Evolutionary conservation across 2,329 filamentous ascomycete species (phyloP).

Genomic region (Aaosphaeria pasadenensis): DNA sequence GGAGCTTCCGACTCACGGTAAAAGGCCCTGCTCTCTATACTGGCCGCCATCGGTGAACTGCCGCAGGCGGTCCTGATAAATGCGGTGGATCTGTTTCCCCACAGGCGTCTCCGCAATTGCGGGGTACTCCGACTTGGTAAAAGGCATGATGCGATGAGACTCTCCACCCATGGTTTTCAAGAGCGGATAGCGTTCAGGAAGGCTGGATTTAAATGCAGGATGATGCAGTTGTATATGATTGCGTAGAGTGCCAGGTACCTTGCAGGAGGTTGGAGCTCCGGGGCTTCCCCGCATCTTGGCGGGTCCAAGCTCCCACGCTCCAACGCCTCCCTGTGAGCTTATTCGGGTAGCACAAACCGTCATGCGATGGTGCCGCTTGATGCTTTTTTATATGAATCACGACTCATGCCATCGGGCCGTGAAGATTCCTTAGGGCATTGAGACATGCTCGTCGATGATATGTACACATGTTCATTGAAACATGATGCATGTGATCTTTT

Average conservation of each 20-base stretch:
- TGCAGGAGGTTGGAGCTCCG: constrained; percentile 13
- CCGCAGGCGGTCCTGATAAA: constrained; percentile 79
- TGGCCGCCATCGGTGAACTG: constrained; percentile 73
- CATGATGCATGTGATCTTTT: no score
- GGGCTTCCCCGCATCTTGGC: constrained; percentile 19
- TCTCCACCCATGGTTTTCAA: constrained; percentile 34
- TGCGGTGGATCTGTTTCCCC: constrained; percentile 63
- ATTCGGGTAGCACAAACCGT: not conserved
- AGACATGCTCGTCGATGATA: no score
- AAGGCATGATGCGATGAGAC: constrained; percentile 24
- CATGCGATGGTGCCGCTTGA: not conserved
- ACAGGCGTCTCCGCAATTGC: constrained; percentile 34
- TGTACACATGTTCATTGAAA: no score
- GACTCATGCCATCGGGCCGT: no score
- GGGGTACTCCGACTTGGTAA: constrained; percentile 24
- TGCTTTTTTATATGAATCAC: not conserved
- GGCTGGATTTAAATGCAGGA: constrained; percentile 7
- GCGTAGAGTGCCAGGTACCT: constrained; percentile 11
- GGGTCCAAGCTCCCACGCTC: not conserved
- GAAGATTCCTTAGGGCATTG: no score
- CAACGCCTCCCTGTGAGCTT: not conserved
- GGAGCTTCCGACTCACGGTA: constrained; percentile 53
- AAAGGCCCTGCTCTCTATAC: constrained; percentile 71
- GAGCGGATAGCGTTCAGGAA: constrained; percentile 1
- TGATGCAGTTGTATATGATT: constrained; percentile 6